phyloP scores from a whole-genome alignment of 148 eudicot genomes.

The Fagopyrum esculentum region DNA sequence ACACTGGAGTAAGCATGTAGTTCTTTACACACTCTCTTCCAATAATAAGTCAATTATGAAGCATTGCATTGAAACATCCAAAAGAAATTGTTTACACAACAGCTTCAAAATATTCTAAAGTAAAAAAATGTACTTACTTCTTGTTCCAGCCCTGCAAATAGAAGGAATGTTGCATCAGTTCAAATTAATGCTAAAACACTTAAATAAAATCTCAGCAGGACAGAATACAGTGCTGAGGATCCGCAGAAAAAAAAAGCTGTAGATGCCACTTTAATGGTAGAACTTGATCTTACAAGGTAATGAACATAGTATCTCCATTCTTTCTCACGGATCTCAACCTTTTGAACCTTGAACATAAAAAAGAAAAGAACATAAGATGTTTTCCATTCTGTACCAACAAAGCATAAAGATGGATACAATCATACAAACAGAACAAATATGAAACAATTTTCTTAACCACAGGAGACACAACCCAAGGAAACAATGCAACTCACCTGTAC shows the following conservation, averaged over 20 bases:
- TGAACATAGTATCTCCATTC: constrained; percentile 96
- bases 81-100: neutral
- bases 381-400: neutral
- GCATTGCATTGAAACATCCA: neutral
- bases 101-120: neutral
- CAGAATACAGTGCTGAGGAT: neutral
- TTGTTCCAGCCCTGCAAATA: constrained; percentile 98
- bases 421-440: neutral
- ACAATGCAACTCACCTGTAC: too few species aligned
- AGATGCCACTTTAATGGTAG: neutral
- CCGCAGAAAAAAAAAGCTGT: neutral
- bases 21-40: constrained; percentile 4
- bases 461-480: too few species aligned
- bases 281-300: constrained; percentile 71
- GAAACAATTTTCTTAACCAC: neutral
- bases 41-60: neutral
- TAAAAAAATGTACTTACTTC: constrained; percentile 29
- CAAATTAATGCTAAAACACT: neutral
- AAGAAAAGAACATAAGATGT: neutral
- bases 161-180: constrained; percentile 17
- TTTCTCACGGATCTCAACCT: constrained; percentile 67
- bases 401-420: neutral
- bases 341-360: constrained; percentile 59
- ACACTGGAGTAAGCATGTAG: constrained; percentile 23
- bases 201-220: neutral